Base-by-base conservation (phyloP, 1,284 basidiomycete species). In the Boletus smithii region DNA sequence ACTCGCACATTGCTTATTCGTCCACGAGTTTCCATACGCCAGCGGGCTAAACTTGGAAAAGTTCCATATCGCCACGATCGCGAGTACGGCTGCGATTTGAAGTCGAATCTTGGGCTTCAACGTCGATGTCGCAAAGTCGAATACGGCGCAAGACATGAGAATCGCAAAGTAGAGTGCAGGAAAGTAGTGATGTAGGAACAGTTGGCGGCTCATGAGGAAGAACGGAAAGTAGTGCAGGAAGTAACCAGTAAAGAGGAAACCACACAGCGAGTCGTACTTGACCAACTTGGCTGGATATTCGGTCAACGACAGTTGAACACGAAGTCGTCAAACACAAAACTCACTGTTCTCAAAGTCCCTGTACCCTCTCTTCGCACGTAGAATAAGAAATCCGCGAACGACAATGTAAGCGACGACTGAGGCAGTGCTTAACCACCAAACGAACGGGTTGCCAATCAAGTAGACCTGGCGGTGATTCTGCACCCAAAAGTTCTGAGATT, bases 141-240 rank as follows among this genome's bases (percentile, higher is more conserved):
- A 97, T 2, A 90, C 75, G 2, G 76, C 77, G 44, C 86, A 88
- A 24, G 79, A 76, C 22, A 94, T 73, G 8, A 99, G 78, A 56
- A 98, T 84, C 17, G 91, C 85, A 63, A 95, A 98, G 69, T 97
- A 99, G 13, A 99, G 76, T 0, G 95, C 92, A 0, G 95, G 95
- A 67, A 97, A 87, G 67, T 98, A 97, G 71, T 98, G 95, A 66
- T 98, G 95, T 23, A 98, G 69, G 80, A 98, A 98, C 37, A 98
- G 81, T 65, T 99, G 95, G 20, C 95, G 90, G 42, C 81, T 73
- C 95, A 98, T 98, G 56, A 97, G 73, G 79, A 84, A 97, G 79
- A 99, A 99, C 9, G 95, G 95, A 62, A 92, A 76, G 70, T 95
- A 98, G 73, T 98, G 95, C 36, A 97, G 63, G n/a, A 74, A 75